Base-by-base conservation (phyloP, 345 rosid genomes). In the Conringia planisiliqua region DNA sequence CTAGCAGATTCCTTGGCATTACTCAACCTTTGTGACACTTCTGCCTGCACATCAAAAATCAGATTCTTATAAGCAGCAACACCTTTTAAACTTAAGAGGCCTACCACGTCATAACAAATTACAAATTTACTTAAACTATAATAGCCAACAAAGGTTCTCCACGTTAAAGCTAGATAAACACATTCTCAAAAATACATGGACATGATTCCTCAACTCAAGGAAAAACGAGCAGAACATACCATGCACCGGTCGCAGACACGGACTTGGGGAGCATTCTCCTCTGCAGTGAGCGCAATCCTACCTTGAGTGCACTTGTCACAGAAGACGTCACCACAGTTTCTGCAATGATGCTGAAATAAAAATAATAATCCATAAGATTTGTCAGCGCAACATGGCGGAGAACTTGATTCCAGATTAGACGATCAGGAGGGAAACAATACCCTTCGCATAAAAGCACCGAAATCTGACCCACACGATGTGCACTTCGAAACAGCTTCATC, bases 301-400 rank as follows among this genome's bases (percentile, higher is more conserved):
- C 97, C 97, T 52, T 88, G 90, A 26, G 95, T 96, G 62, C 99
- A 96, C 81, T 92, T 92, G 89, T 96, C 99, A 70, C 99, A 96
- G 83, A 89, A 96, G 71, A 96, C 89, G 79, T 96, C 99, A 59
- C 99, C 98, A 74, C 98, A 96, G 72, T 96, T 96, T 83, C 98
- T 84, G 83, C 99, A 96, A 75, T 96, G 99, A 83, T 96, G 99
- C 99, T 96, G 95, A 27, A 70, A 75, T 9, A 47, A 69, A 47
- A 30, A 75, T 35, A 39, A 62, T 3, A 66, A 5, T 27, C 47
- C 69, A 63, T 33, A 58, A 59, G 54, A 24, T 57, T 62, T 30
- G 47, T 14, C 26, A 77, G 47, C 58, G 0, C 62, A 0, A 52
- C 2, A 32, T 30, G 16, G 55, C 43, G 12, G 11, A 40, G 7